Conservation (phyloP, 768 basidiomycete genomes). For the Serendipita sp. region DNA sequence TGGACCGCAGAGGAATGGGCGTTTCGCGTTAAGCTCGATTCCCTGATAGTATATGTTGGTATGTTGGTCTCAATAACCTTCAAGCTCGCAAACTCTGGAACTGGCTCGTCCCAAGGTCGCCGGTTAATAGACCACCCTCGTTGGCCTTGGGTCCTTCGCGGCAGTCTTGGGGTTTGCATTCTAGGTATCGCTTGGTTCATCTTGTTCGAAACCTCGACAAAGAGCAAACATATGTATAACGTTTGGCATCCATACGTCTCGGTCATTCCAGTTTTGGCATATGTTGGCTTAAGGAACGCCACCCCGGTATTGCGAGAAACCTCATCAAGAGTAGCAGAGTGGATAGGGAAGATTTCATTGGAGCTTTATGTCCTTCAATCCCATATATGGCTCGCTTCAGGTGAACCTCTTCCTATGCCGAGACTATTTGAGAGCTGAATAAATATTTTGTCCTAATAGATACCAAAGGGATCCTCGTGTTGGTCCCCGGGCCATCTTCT, state of each 20-base stretch:
- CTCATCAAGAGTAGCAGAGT: slow-evolving; percentile 53
- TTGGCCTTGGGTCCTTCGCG: slow-evolving; percentile 42
- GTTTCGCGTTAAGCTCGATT: slow-evolving; percentile 77
- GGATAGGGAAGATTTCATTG: slow-evolving; percentile 73
- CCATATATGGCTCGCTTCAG: slow-evolving; percentile 66
- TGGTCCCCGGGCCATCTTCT: slow-evolving; percentile 59
- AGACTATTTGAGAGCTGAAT: neutral
- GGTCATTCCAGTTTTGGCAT: slow-evolving; percentile 62
- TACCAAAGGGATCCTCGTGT: slow-evolving; percentile 62
- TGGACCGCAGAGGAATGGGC: slow-evolving; percentile 82
- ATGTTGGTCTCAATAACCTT: slow-evolving; percentile 59
- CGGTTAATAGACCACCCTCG: slow-evolving; percentile 49
- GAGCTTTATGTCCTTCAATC: slow-evolving; percentile 89
- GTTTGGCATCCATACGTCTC: slow-evolving; percentile 71
- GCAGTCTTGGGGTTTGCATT: slow-evolving; percentile 32
- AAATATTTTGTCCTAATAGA: slow-evolving; percentile 21
- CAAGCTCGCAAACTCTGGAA: neutral
- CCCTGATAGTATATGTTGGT: slow-evolving; percentile 77
- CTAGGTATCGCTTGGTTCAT: slow-evolving; percentile 61
- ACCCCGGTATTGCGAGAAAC: slow-evolving; percentile 52
- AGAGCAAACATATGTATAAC: slow-evolving; percentile 77
- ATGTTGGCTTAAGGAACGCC: slow-evolving; percentile 61
- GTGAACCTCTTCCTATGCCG: neutral
- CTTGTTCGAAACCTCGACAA: slow-evolving; percentile 58
- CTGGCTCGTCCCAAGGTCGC: neutral